Percentiles rank a stretch among this genome's conserved stretches.
These are phyloP conservation scores for Suillus cothurnatus DNA, from an alignment of 768 basidiomycete genomes.

Conservation along the genomic window DNA sequence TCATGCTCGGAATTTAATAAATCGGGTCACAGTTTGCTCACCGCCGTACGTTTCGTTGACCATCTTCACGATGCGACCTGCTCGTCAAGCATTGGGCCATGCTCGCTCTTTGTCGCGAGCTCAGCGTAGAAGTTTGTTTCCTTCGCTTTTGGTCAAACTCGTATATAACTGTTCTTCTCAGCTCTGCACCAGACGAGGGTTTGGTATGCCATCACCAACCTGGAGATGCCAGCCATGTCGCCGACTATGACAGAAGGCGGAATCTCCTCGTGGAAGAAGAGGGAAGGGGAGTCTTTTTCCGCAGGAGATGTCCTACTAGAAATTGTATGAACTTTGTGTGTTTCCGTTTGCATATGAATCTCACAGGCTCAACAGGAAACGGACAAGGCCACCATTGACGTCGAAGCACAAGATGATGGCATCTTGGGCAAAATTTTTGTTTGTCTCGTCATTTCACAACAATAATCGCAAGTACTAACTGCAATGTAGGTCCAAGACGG, in stretches of 20 bases:
- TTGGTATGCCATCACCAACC: conserved; percentile 66
- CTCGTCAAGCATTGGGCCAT: conserved; percentile 18
- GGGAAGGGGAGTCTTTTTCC: conserved; percentile 76
- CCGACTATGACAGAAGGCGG: conserved; percentile 97
- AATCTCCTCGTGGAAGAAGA: conserved; percentile 88
- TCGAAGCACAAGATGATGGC: conserved; percentile 98
- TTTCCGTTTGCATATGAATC: conserved; percentile 6
- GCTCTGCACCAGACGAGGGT: conserved; percentile 51
- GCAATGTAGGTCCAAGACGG: conserved; percentile 66
- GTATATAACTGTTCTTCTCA: conserved; percentile 9
- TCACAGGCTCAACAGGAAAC: conserved; percentile 65
- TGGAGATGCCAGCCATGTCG: conserved; percentile 96
- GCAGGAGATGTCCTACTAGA: conserved; percentile 88
- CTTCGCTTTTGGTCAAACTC: neutral
- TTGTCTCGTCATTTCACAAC: conserved; percentile 27
- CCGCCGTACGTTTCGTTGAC: conserved; percentile 2
- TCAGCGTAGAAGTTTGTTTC: conserved; percentile 11
- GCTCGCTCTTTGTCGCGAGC: conserved; percentile 15
- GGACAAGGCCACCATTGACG: conserved; percentile 96
- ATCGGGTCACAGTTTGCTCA: conserved; percentile 3
- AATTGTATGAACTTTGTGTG: conserved; percentile 58
- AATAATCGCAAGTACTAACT: conserved; percentile 1
- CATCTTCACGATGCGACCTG: conserved; percentile 8
- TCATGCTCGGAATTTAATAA: neutral
- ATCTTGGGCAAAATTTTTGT: conserved; percentile 93